Evolutionary conservation across 805 yeast genomes (phyloP), one percentile per base, ranked within the genome.

Genomic region (Novakomyces olei): DNA sequence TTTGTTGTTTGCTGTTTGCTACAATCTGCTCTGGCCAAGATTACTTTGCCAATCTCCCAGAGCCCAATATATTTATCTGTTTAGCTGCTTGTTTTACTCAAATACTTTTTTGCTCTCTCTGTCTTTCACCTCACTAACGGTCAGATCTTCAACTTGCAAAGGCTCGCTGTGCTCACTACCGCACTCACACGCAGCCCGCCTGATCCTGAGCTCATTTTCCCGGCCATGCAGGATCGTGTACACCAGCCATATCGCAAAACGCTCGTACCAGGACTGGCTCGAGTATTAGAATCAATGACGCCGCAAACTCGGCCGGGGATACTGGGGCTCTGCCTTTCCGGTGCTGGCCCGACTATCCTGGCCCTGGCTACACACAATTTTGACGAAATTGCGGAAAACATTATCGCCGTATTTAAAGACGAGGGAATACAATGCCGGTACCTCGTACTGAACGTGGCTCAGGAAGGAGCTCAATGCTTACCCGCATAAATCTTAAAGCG

Each of bases 271-370:
- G 98, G 96, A 0, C 63, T 88, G 35, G 62, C 74, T 7, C 80
- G 78, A 39, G 79, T 88, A 31, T 62, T 88, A 43, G 60, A 69
- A 5, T 63, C 75, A 9, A 72, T 88, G 33, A 78, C 91, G 0
- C 48, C 96, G 27, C 62, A 66, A 29, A 60, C 77, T 4, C 77
- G 78, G 49, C 73, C 74, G 1, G 95, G 95, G 3, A 61, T 83
- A 30, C 62, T 88, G 37, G 98, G 98, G 33, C 79, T 88, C 44
- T 88, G 98, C 51, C 62, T 88, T 37, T 76, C 92, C 18, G 98
- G 98, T 34, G 98, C 98, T 5, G 98, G 98, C 5, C 98, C 98
- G 36, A 88, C 98, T 5, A 83, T 88, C 36, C 59, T 88, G 40
- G 92, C 93, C 27, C 63, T 88, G 40, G 96, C 98, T 4, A 81